A percentile compares a stretch with the other conserved stretches of the same genome.
phyloP scores from a whole-genome alignment of 345 rosid genomes.

The Murraya koenigii region DNA sequence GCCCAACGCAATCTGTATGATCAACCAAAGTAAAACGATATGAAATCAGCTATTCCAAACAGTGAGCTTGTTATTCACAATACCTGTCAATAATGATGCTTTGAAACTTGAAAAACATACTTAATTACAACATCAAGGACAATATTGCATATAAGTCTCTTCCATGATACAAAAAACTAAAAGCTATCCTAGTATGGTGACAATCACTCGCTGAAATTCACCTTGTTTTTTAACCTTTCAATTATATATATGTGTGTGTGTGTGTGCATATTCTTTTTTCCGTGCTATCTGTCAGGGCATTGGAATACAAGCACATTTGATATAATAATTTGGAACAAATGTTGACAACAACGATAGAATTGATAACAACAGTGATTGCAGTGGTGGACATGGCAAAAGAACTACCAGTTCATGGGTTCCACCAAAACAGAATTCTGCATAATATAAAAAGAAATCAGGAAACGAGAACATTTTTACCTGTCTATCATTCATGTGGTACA shows the following conservation, averaged over 20 bases:
- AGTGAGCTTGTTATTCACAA: neutral
- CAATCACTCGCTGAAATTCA: neutral
- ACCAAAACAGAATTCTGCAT: neutral
- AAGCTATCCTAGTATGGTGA: neutral
- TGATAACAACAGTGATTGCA: neutral
- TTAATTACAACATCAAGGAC: conserved; percentile 1
- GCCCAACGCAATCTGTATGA: conserved; percentile 75
- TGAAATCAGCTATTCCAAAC: conserved; percentile 18
- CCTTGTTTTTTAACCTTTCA: neutral
- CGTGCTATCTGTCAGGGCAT: neutral
- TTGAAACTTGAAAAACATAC: conserved; percentile 3
- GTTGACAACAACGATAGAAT: neutral
- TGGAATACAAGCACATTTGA: neutral
- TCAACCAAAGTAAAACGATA: conserved; percentile 24
- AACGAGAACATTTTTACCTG: conserved; percentile 41
- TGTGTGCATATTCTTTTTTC: neutral
- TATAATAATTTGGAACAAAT: neutral
- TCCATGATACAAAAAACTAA: neutral
- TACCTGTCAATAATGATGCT: neutral
- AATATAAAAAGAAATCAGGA: neutral
- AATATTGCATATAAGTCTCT: neutral
- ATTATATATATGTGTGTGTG: too few relatives aligned
- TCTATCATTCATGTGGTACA: conserved; percentile 90
- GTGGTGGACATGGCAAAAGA: neutral
- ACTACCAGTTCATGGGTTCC: neutral